Evolutionary conservation across 2,329 filamentous ascomycete genomes (phyloP).

Genomic region (Madurella mycetomatis): DNA sequence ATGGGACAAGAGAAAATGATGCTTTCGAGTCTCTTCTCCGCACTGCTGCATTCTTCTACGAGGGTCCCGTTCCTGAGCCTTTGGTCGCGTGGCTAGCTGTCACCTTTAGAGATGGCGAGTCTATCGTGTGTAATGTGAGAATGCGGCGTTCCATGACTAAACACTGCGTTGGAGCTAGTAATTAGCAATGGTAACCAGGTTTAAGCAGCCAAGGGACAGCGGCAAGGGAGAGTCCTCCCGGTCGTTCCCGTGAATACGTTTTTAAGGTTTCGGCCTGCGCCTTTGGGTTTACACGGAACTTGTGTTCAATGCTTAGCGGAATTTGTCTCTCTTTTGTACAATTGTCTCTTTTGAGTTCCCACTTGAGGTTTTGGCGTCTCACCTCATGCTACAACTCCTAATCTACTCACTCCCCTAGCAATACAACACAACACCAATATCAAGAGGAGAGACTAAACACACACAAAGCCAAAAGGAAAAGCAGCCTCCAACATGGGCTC

Average conservation of each 20-base stretch:
- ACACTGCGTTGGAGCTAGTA: no score
- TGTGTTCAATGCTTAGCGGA: not conserved
- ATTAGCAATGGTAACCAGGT: no score
- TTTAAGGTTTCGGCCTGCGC: constrained; percentile 3
- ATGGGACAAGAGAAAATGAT: not conserved
- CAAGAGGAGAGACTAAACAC: not conserved
- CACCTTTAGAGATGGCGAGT: no score
- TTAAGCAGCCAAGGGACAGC: not conserved
- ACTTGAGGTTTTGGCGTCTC: not conserved
- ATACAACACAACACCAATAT: not conserved
- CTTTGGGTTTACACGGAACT: not conserved
- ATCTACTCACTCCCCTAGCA: not conserved
- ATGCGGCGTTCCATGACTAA: no score
- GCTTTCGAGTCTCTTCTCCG: not conserved
- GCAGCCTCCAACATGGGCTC: constrained; percentile 5
- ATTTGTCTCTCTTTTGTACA: constrained; percentile 4
- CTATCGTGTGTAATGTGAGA: no score
- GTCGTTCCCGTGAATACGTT: not conserved
- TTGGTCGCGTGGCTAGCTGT: not conserved
- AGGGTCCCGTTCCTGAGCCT: not conserved
- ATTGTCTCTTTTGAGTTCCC: not conserved
- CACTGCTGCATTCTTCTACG: not conserved
- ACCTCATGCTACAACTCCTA: not conserved
- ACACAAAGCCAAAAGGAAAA: not conserved
- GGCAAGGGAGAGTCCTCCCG: not conserved